phyloP scores from a whole-genome alignment of 108 stramenopile species.

The Nannochloropsis granulata region DNA sequence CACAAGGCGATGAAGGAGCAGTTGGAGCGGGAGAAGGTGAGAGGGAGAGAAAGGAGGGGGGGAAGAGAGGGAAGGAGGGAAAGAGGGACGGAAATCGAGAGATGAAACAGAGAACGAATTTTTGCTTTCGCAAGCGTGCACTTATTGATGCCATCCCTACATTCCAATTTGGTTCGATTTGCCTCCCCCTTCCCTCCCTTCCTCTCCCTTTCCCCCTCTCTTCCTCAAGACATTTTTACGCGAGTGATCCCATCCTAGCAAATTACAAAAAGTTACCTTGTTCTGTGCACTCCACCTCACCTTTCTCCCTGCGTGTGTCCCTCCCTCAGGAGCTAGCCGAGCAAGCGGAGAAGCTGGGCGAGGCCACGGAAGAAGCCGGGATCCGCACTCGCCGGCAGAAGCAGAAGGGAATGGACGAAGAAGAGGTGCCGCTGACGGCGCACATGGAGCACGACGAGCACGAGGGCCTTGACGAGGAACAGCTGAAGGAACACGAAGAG shows the following conservation, averaged over 20 bases:
- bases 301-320: too few species aligned
- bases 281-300: too few species aligned
- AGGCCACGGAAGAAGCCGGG: slow-evolving; percentile 1
- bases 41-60: not conserved
- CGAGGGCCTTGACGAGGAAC: slow-evolving; percentile 88
- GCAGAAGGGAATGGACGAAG: slow-evolving; percentile 6
- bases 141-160: too few species aligned
- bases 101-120: too few species aligned
- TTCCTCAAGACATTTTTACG: not conserved
- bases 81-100: too few species aligned
- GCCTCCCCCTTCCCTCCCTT: not conserved
- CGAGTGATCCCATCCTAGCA: too few species aligned
- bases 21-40: slow-evolving; percentile 3
- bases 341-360: not conserved
- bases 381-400: slow-evolving; percentile 20
- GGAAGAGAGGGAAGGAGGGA: too few species aligned
- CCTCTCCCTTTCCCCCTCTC: not conserved
- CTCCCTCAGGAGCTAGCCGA: not conserved
- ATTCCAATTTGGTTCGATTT: too few species aligned
- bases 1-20: slow-evolving; percentile 11
- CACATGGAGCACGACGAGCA: slow-evolving; percentile 66
- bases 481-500: slow-evolving; percentile 88
- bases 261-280: too few species aligned
- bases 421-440: not conserved
- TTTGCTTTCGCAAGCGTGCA: too few species aligned